Evolutionary conservation across 2,329 filamentous ascomycete species (phyloP).

Genomic region (Capronia americana): DNA sequence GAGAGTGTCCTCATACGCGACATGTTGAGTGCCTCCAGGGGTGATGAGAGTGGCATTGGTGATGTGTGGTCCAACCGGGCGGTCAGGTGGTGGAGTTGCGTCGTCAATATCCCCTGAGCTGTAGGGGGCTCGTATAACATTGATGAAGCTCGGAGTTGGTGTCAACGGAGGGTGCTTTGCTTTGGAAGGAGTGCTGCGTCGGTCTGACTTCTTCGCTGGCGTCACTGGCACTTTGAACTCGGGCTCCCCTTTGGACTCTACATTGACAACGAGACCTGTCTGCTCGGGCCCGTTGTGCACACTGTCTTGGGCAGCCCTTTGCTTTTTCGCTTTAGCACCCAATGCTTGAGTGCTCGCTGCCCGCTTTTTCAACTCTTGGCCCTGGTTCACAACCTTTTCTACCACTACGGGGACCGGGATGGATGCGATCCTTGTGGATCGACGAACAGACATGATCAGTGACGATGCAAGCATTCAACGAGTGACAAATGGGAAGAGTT

Average conservation of each 20-base stretch:
- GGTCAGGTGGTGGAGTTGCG: conserved; percentile 48
- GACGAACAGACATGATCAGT: conserved; percentile 33
- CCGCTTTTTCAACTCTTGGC: conserved; percentile 36
- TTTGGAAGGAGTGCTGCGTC: conserved; percentile 39
- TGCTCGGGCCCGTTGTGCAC: neutral
- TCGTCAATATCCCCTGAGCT: conserved; percentile 51
- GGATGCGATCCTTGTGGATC: conserved; percentile 33
- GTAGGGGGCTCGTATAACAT: conserved; percentile 54
- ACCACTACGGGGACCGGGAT: neutral
- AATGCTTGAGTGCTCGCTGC: conserved; percentile 21
- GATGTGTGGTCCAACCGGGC: conserved; percentile 55
- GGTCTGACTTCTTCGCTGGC: conserved; percentile 42
- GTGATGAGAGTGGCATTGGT: conserved; percentile 58
- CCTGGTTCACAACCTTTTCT: neutral
- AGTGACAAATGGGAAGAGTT: neutral
- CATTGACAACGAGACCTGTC: conserved; percentile 16
- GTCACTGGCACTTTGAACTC: conserved; percentile 40
- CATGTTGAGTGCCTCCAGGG: conserved; percentile 52
- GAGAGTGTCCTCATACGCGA: conserved; percentile 54
- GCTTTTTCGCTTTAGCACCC: conserved; percentile 31
- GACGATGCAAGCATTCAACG: conserved; percentile 30
- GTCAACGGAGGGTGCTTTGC: conserved; percentile 50
- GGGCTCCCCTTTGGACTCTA: conserved; percentile 12
- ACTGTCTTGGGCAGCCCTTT: conserved; percentile 17
- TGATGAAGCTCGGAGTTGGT: conserved; percentile 58